Percentiles rank a stretch among this genome's conserved stretches.
Conservation (phyloP, 257 asterid species). For the Verbena officinalis region DNA sequence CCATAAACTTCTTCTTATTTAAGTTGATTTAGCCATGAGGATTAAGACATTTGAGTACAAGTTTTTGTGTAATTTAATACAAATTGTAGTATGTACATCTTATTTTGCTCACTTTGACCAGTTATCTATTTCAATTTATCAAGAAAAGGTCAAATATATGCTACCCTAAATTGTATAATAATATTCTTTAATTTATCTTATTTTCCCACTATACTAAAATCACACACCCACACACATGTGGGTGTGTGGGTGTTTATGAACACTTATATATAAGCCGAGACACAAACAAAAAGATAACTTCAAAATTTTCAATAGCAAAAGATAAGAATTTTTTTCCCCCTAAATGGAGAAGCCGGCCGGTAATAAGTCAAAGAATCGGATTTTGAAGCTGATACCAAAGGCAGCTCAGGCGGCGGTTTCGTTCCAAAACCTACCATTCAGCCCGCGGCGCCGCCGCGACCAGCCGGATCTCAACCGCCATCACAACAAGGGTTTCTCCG, state of each 20-base stretch:
- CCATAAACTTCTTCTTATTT: slow-evolving; percentile 10
- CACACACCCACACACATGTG: background rate
- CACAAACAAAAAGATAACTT: background rate
- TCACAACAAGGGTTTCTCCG: slow-evolving; percentile 37
- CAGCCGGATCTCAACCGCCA: slow-evolving; percentile 30
- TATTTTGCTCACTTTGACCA: slow-evolving; percentile 33
- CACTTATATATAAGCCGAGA: background rate
- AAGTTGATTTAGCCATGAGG: slow-evolving; percentile 34
- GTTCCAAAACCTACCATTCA: slow-evolving; percentile 46
- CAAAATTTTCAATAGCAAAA: too few relatives aligned
- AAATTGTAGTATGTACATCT: background rate
- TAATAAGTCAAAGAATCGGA: slow-evolving; percentile 36
- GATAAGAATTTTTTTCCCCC: too few relatives aligned
- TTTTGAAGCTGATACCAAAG: slow-evolving; percentile 44
- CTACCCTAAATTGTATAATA: slow-evolving; percentile 6
- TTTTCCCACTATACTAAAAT: background rate
- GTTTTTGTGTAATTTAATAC: slow-evolving; percentile 26
- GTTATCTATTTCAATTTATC: background rate
- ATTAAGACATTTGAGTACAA: slow-evolving; percentile 19
- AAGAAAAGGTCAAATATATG: slow-evolving; percentile 33
- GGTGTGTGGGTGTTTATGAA: background rate
- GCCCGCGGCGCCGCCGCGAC: slow-evolving; percentile 43
- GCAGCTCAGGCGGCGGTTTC: slow-evolving; percentile 39
- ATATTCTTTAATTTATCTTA: slow-evolving; percentile 3
- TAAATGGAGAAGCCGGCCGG: slow-evolving; percentile 48